Conservation (phyloP, 1,139 yeast genomes). For the Candida tetrigidarum region DNA sequence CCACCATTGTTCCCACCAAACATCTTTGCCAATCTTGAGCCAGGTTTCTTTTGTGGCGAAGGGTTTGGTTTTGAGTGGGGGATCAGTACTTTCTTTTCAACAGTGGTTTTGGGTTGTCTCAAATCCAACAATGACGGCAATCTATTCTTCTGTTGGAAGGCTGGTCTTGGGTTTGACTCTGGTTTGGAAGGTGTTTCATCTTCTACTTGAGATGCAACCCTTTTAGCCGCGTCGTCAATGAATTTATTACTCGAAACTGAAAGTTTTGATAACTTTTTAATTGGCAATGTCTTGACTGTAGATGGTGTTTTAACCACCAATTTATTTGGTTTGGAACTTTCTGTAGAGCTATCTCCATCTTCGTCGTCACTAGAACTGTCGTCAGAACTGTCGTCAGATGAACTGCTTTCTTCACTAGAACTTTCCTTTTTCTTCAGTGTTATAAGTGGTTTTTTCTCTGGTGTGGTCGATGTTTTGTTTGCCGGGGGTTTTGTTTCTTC, state of each 20-base stretch:
- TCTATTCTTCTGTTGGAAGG: background rate
- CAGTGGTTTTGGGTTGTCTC: conserved; percentile 14
- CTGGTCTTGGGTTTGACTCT: background rate
- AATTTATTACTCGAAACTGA: background rate
- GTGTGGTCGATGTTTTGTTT: background rate
- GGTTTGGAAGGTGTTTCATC: background rate
- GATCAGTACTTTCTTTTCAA: conserved; percentile 9
- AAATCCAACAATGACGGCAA: conserved; percentile 12
- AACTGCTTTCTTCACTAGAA: background rate
- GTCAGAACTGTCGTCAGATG: background rate
- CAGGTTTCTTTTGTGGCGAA: background rate
- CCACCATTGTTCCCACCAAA: conserved; percentile 5
- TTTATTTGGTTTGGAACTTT: background rate
- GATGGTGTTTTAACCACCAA: conserved; percentile 1
- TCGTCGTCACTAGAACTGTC: conserved; percentile 1
- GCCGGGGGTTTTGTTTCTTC: background rate
- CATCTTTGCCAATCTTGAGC: conserved; percentile 1
- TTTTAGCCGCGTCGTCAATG: background rate
- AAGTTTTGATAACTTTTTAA: background rate
- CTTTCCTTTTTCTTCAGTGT: background rate
- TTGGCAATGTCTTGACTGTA: background rate
- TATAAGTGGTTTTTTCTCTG: background rate
- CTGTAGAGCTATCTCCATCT: conserved; percentile 1
- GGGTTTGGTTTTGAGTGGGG: no score
- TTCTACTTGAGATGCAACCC: background rate